Base-by-base conservation (phyloP, 1,284 basidiomycete genomes). In the Cryptococcus sp. region DNA sequence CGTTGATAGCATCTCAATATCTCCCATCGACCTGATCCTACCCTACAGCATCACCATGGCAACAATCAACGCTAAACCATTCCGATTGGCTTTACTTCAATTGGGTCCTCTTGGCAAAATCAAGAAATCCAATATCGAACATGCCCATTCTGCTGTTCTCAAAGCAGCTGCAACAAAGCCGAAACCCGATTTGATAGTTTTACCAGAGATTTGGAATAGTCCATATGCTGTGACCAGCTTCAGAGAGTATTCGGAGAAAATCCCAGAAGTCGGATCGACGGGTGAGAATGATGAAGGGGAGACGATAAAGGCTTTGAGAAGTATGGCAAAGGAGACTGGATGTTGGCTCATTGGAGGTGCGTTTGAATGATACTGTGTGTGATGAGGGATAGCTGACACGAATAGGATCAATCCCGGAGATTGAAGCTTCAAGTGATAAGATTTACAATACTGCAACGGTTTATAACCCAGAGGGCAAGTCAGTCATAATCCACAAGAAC, bases 151-250 rank as follows among this genome's bases (percentile, higher is more conserved):
- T 35, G 87, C 89, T 82, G 84, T 95, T 55, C 70, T 82, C 5
- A 83, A 83, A 64, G 93, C 92, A 2, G 85, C 84, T 0, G 65
- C 42, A 59, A 52, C 71, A 55, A 32, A 68, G 66, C 56, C 77
- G 71, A 80, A 79, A 63, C 88, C 90, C 35, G 83, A 91, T 66
- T 71, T 97, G 14, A 84, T 97, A 60, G 90, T 96, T 13, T 79
- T 98, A 42, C 95, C 96, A 3, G 95, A 98, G 82, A 92, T 92
- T 79, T 99, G 98, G 81, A 98, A 98, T 76, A 94, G 90, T 11
- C 93, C 94, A 0, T 98, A 98, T 69, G 94, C 94, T 0, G 86
- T 90, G 60, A 80, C 82, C 4, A 84, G 88, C 69, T 95, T 96
- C 71, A 86, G 89, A 0, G 80, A 85, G 32, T 90, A 94, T 66